phyloP scores from a whole-genome alignment of 495 filamentous ascomycete genomes.

The Platismatia glauca region DNA sequence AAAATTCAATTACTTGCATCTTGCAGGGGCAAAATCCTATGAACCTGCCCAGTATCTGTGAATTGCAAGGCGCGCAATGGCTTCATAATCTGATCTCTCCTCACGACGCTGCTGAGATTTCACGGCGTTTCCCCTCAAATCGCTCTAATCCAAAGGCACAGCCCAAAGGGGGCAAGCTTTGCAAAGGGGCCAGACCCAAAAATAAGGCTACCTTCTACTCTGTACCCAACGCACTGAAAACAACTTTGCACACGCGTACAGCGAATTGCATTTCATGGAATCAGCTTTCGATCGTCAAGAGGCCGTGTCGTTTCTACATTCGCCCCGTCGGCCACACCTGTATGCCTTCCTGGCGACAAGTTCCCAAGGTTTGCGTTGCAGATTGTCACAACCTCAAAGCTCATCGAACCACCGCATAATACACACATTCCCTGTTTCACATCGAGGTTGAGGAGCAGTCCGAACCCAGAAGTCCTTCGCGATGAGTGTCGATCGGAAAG shows the following conservation, averaged over 20 bases:
- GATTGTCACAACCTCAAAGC: background rate
- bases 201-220: constrained; percentile 9
- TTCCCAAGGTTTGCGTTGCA: constrained; percentile 11
- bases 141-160: background rate
- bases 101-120: too few species aligned
- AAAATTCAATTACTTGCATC: background rate
- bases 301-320: constrained; percentile 10
- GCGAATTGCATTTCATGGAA: constrained; percentile 21
- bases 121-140: background rate
- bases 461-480: background rate
- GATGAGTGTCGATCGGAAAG: constrained; percentile 18
- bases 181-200: constrained; percentile 10
- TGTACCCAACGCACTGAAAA: background rate
- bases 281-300: constrained; percentile 10
- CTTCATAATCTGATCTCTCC: too few species aligned
- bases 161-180: constrained; percentile 13
- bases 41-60: background rate
- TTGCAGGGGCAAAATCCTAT: background rate
- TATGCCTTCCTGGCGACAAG: constrained; percentile 13
- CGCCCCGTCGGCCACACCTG: constrained; percentile 14
- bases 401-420: background rate
- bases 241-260: background rate
- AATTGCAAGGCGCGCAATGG: background rate
- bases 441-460: background rate
- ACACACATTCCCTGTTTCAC: background rate